Evolutionary conservation across 768 basidiomycete genomes (phyloP), one percentile per base, ranked within the genome.

Genomic region (Leucosporidium creatinivorum): DNA sequence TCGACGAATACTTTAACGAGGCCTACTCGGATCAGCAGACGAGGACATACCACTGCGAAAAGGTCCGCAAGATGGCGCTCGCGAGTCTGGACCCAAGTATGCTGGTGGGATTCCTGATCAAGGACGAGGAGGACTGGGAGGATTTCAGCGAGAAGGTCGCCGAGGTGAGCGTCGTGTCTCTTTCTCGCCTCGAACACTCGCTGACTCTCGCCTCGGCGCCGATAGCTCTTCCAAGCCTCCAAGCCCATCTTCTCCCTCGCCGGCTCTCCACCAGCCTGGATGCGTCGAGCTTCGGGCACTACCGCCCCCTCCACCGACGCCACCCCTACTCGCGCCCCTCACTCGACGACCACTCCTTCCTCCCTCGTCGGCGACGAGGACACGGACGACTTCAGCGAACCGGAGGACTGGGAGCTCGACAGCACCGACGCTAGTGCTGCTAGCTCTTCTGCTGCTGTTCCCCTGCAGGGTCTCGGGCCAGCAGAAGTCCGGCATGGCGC

Each of bases 41-140:
- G 44, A 84, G 84, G 74, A 94, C 90, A 18, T 99, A 93, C 81
- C 96, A 98, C 78, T 93, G 92, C 77, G 96, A 99, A n/a, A 85
- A 88, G 23, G 88, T 98, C 49, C 83, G 91, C 76, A 97, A 94
- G 84, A 94, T 98, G 89, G 88, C 88, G 0, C 79, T 98, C 47
- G 85, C 85, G 50, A 89, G 88, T 33, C 80, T 99, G 63, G 96
- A 98, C 77, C 96, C 94, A 28, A 96, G 92, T 73, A 97, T 99
- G 96, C 81, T 99, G 10, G 83, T 98, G 67, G 93, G 93, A 17
- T 98, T 99, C 77, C 76, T 97, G 72, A 87, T 88, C 76, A 84
- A 84, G 73, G 85, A 89, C 75, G 88, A 91, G 79, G 80, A 76
- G 23, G 94, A 98, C 62, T 98, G 91, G 89, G 77, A 82, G 21